These are phyloP conservation scores for Curvularia verruculosa DNA, from an alignment of 2,329 filamentous ascomycete genomes.

Conservation along the genomic window DNA sequence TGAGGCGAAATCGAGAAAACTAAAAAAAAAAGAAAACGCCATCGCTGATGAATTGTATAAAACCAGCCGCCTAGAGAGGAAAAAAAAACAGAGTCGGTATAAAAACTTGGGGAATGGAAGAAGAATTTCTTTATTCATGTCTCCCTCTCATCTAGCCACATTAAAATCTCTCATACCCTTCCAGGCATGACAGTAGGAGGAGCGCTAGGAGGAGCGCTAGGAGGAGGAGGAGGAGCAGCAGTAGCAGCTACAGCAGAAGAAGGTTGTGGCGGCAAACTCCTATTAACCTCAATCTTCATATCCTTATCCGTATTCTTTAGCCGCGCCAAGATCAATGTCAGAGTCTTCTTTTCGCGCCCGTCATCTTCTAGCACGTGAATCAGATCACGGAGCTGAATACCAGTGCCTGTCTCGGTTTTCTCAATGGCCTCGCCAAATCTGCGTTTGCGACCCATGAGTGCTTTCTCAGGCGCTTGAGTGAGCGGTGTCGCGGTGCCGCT, in stretches of 20 bases:
- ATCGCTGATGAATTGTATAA: constrained; percentile 28
- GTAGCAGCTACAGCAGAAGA: too few relatives aligned
- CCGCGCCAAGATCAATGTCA: constrained; percentile 38
- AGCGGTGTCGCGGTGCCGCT: constrained; percentile 38
- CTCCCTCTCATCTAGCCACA: too few relatives aligned
- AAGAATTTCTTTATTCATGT: too few relatives aligned
- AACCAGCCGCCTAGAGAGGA: too few relatives aligned
- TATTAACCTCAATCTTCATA: constrained; percentile 20
- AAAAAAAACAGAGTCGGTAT: too few relatives aligned
- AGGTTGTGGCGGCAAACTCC: constrained; percentile 5
- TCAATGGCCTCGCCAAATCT: constrained; percentile 79
- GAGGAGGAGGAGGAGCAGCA: too few relatives aligned
- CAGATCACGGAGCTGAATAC: constrained; percentile 85
- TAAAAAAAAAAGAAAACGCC: too few relatives aligned
- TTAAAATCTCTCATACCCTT: neutral
- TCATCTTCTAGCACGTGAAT: constrained; percentile 80
- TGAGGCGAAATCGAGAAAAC: too few relatives aligned
- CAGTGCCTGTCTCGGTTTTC: constrained; percentile 74
- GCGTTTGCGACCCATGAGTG: constrained; percentile 63
- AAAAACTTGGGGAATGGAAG: too few relatives aligned
- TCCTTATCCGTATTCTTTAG: constrained; percentile 42
- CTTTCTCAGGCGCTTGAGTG: constrained; percentile 32
- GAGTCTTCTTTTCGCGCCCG: constrained; percentile 67
- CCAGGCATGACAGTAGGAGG: neutral
- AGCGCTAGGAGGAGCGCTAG: too few relatives aligned